Percentiles rank a stretch among this genome's conserved stretches.
Conservation (phyloP, 345 rosid genomes). For the Eucalyptus regnans region DNA sequence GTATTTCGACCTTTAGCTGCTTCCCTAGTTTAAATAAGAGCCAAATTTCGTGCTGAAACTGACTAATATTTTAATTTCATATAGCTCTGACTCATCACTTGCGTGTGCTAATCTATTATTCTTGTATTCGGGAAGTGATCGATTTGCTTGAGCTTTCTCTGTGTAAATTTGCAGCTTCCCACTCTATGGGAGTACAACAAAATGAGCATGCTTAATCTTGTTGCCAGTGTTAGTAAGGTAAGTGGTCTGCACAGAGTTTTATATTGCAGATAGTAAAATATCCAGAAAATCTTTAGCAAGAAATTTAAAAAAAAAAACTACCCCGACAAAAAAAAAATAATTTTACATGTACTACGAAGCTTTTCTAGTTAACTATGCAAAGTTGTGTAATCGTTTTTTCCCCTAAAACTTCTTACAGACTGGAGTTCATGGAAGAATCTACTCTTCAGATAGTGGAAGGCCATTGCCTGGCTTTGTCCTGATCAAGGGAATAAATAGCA, state of each 20-base stretch:
- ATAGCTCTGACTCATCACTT: neutral
- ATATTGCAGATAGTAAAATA: neutral
- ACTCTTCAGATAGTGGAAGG: conserved; percentile 65
- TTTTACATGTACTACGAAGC: neutral
- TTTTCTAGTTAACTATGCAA: neutral
- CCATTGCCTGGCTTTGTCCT: conserved; percentile 61
- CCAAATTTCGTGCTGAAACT: neutral
- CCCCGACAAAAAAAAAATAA: neutral
- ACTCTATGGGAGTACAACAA: conserved; percentile 82
- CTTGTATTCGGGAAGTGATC: neutral
- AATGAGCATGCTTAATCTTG: conserved; percentile 89
- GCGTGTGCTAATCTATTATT: neutral
- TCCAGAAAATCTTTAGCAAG: neutral
- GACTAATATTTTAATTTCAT: neutral
- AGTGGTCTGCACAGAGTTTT: neutral
- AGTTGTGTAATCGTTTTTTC: neutral
- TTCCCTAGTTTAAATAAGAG: neutral
- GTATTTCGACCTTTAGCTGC: neutral
- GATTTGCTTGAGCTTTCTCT: neutral
- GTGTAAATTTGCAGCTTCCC: conserved; percentile 46
- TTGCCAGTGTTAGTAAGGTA: conserved; percentile 78
- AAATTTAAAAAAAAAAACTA: neutral
- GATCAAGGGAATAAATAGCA: conserved; percentile 68
- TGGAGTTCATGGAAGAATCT: conserved; percentile 89
- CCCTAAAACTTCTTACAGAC: conserved; percentile 17